These are phyloP conservation scores for Pseudogymnoascus sp. DNA, from an alignment of 2,329 filamentous ascomycete genomes.

Conservation along the genomic window DNA sequence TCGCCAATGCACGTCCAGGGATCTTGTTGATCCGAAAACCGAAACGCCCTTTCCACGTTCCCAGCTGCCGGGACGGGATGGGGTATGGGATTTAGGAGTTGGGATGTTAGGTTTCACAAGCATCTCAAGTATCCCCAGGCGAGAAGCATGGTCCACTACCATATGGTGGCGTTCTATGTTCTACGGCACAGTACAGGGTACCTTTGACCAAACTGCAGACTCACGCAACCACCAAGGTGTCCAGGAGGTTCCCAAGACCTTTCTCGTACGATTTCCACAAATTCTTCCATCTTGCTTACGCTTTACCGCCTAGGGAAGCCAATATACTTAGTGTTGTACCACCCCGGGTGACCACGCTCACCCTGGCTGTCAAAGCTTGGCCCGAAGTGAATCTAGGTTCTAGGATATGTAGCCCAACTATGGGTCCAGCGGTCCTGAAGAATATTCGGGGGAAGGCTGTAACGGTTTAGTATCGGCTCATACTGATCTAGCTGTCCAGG, in stretches of 20 bases:
- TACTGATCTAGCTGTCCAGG: background rate
- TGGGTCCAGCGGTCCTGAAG: background rate
- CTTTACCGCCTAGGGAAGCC: background rate
- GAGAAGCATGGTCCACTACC: background rate
- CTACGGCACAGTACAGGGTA: background rate
- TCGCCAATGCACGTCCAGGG: conserved; percentile 10
- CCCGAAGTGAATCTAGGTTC: conserved; percentile 1
- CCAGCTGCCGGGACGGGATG: background rate
- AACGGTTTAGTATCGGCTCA: background rate
- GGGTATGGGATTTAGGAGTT: background rate
- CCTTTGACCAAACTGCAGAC: background rate
- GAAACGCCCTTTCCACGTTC: conserved; percentile 3
- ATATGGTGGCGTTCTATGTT: background rate
- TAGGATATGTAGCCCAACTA: conserved; percentile 1
- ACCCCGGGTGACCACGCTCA: background rate
- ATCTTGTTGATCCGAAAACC: background rate
- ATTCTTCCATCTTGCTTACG: background rate
- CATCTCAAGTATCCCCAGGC: background rate
- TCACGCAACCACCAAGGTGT: background rate
- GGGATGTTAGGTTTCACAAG: background rate
- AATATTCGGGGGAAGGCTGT: background rate
- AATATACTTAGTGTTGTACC: conserved; percentile 8
- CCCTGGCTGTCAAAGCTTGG: background rate
- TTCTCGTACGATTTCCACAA: background rate
- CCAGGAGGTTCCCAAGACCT: background rate